Base-by-base conservation (phyloP, 371 early-diverging fungal species). In the Mortierella sp. region DNA sequence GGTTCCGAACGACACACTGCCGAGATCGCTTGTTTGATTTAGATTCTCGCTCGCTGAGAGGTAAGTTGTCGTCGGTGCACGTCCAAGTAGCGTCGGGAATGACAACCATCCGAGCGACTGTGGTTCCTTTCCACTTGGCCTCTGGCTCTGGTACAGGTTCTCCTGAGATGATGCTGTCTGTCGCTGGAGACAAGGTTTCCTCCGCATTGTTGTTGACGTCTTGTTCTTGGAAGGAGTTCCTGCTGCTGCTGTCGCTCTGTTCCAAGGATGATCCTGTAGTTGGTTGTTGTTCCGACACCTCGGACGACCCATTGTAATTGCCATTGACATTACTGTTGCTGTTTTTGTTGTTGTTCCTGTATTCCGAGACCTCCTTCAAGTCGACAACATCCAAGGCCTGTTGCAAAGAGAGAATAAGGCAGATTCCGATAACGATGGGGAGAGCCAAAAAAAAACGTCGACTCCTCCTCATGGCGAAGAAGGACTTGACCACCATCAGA, bases 1-100 rank as follows among this genome's bases (percentile, higher is more conserved):
- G 24, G 59, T 76, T 78, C 43, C 79, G 46, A 5, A 79, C 74
- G 6, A 82, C 74, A 48, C 82, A 82, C 48, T 76, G 82, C 0
- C 79, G 76, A 26, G 76, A 51, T 31, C 82, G 67, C 21, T 34
- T 44, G 64, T 79, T 82, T 14, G 1, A 19, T 24, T 43, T 3
- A 1, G 70, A 43, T 0, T 76, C 50, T 44, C 76, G 75, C 31
- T 79, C 79, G n/a, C 44, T 13, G 24, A 57, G 70, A 10, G 73
- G 3, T 31, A 79, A 71, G 24, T 34, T 21, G 37, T 82, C 79
- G 44, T 79, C 82, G 6, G 82, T 79, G 34, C 82, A 82, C 0
- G 74, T 76, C 79, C 82, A 82, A 0, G 76, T 73, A 28, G 79
- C 51, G 28, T 54, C 64, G 34, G 79, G 76, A 5, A 79, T 2